phyloP scores from a whole-genome alignment of 2,329 filamentous ascomycete genomes.

The Penicillium sp. region DNA sequence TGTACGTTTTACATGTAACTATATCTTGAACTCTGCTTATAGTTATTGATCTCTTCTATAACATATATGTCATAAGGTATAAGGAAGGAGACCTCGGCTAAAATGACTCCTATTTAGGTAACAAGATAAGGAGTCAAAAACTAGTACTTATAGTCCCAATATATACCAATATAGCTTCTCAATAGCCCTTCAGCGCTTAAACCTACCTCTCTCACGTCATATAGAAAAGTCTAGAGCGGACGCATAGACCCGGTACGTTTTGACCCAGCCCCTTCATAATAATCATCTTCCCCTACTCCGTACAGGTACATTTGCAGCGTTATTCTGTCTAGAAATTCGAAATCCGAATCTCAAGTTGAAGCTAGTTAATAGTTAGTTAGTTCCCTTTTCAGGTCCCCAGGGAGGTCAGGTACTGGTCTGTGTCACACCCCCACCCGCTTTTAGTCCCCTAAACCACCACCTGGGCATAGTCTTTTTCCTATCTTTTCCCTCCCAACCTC shows the following conservation, averaged over 20 bases:
- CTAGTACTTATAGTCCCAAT: too few species aligned
- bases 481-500: not conserved
- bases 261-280: not conserved
- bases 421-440: slow-evolving; percentile 22
- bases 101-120: too few species aligned
- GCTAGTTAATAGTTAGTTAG: too few species aligned
- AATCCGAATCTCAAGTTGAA: too few species aligned
- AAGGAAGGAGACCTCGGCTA: too few species aligned
- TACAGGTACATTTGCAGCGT: too few species aligned
- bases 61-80: not conserved
- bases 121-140: too few species aligned
- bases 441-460: slow-evolving; percentile 1
- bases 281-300: not conserved
- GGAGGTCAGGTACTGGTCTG: slow-evolving; percentile 18
- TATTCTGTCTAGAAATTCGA: too few species aligned
- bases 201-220: not conserved
- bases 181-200: not conserved
- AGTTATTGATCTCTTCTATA: not conserved
- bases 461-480: not conserved
- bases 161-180: not conserved
- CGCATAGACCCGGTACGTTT: not conserved
- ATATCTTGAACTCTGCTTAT: too few species aligned
- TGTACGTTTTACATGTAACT: too few species aligned
- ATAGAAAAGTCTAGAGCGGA: not conserved
- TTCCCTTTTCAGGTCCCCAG: not conserved